phyloP scores from a whole-genome alignment of 495 filamentous ascomycete species.

The Penicillium nucicola region DNA sequence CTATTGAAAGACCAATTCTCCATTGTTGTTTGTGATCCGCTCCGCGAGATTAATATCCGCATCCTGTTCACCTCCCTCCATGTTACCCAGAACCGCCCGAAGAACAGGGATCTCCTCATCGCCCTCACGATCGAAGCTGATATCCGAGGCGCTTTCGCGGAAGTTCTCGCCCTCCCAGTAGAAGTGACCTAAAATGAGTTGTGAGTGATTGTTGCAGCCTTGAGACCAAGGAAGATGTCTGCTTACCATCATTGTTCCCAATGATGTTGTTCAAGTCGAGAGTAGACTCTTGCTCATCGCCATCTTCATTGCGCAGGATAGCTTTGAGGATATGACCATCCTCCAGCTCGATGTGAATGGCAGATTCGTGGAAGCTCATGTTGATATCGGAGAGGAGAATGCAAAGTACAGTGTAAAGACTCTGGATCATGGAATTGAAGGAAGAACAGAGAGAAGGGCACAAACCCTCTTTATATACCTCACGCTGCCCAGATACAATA shows the following conservation, averaged over 20 bases:
- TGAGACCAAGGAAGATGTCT: not conserved
- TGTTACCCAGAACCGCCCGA: slow-evolving; percentile 26
- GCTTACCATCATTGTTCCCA: slow-evolving; percentile 45
- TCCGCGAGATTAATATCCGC: slow-evolving; percentile 44
- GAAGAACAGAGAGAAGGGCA: not conserved
- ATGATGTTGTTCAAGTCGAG: slow-evolving; percentile 39
- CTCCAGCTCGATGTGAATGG: slow-evolving; percentile 34
- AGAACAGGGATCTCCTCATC: slow-evolving; percentile 36
- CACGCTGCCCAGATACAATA: not conserved
- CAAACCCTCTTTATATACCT: not conserved
- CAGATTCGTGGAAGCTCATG: slow-evolving; percentile 46
- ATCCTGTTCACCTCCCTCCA: slow-evolving; percentile 17
- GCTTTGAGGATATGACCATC: slow-evolving; percentile 43
- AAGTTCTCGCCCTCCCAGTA: slow-evolving; percentile 44
- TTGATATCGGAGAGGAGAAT: slow-evolving; percentile 1
- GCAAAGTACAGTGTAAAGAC: not conserved
- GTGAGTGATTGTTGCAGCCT: not conserved
- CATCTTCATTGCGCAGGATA: slow-evolving; percentile 21
- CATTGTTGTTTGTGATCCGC: slow-evolving; percentile 38
- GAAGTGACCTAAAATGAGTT: slow-evolving; percentile 35
- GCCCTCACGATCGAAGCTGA: slow-evolving; percentile 40
- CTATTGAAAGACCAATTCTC: slow-evolving; percentile 26
- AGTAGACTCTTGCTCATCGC: slow-evolving; percentile 28
- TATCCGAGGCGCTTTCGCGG: slow-evolving; percentile 31
- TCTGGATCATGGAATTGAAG: not conserved